Evolutionary conservation across 2,329 filamentous ascomycete species (phyloP), one percentile per base, ranked within the genome.

Genomic region (Ceratocystis destructans): DNA sequence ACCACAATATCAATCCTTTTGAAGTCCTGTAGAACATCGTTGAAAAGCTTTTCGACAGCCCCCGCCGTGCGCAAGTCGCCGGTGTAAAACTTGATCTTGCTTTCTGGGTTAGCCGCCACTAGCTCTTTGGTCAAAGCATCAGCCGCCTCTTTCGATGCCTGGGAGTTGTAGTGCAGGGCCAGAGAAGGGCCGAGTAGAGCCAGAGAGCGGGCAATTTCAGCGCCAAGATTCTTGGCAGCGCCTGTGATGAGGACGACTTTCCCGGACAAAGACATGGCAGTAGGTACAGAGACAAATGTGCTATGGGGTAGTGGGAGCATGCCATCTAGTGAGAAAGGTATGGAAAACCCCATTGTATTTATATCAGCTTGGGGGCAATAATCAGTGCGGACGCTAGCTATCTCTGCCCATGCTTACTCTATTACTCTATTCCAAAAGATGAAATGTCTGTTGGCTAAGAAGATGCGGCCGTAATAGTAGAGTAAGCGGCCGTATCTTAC

Each of bases 171-270:
- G 74, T 85, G 86, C 69, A 86, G 76, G 53, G 85, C 76, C 46
- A 87, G 79, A 69, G 75, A 80, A 70, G 80, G 81, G 41, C 83
- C 83, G 64, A 80, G 78, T 68, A 77, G 75, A 71, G 81, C 82
- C 50, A 85, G 80, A 68, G 80, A 79, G 66, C 82, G 78, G 69
- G 82, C 82, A 65, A 82, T 82, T 66, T 82, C 82, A 65, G 79
- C 77, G 33, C 84, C 84, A 69, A 86, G 85, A 68, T 83, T 84
- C 70, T 83, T 83, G 66, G 79, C 80, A 66, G 77, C 78, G 67
- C 79, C 82, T 25, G 82, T 84, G 73, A 85, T 76, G 71, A 84
- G 76, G 69, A 80, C 71, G 20, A 76, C 72, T 70, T 77, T 79
- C 50, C 74, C 75, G 33, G 74, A 69, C 50, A 79, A 72, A 61